Percentiles rank a stretch among this genome's conserved stretches.
phyloP scores from a whole-genome alignment of 2,329 filamentous ascomycete species.

The Pestalotiopsis sp. region DNA sequence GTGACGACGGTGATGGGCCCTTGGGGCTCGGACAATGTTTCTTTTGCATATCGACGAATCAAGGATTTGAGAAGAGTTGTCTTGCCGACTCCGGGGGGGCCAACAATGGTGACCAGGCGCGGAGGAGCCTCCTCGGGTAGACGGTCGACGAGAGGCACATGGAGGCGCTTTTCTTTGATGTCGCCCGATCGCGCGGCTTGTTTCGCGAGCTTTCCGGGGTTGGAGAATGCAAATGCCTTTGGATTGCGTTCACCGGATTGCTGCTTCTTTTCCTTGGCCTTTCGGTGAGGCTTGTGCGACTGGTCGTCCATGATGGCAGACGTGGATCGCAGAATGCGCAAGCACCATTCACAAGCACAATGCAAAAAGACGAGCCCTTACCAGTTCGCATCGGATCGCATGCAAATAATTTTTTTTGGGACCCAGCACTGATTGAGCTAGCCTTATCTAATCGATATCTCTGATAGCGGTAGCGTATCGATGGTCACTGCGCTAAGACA shows the following conservation, averaged over 20 bases:
- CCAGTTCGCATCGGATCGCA: not conserved
- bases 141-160: constrained; percentile 95
- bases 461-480: not conserved
- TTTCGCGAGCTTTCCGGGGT: constrained; percentile 15
- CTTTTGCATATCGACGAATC: constrained; percentile 92
- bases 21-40: constrained; percentile 85
- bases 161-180: constrained; percentile 85
- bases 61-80: constrained; percentile 94
- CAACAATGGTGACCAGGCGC: constrained; percentile 90
- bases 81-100: constrained; percentile 93
- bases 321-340: not conserved
- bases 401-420: constrained; percentile 9
- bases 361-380: not conserved
- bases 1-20: constrained; percentile 96
- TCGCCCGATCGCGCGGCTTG: constrained; percentile 27
- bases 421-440: not conserved
- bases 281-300: constrained; percentile 81
- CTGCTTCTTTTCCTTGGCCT: constrained; percentile 88
- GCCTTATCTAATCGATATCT: constrained; percentile 6
- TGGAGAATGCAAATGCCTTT: constrained; percentile 65
- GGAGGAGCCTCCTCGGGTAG: constrained; percentile 88
- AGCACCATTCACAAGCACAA: not conserved
- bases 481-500: not conserved
- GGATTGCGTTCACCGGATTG: constrained; percentile 69
- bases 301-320: constrained; percentile 74